Conservation (phyloP, 2,329 filamentous ascomycete species). For the Diaporthe humulicola region DNA sequence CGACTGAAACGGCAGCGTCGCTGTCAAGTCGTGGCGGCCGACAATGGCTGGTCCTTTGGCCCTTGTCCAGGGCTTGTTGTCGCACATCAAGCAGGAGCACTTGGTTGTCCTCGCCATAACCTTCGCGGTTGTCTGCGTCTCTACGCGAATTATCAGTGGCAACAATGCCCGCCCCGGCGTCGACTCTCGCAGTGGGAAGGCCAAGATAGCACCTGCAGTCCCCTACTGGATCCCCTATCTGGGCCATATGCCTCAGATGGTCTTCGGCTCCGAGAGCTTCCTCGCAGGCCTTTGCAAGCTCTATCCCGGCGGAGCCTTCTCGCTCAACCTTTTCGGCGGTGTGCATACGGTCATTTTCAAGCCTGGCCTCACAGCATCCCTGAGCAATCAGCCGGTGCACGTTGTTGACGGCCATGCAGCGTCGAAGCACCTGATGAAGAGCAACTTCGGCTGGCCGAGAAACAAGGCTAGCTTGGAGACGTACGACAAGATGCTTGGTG, state of each 20-base stretch:
- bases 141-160: slow-evolving; percentile 35
- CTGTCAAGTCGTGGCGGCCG: not conserved
- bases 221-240: slow-evolving; percentile 54
- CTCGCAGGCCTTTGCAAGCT: slow-evolving; percentile 48
- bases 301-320: slow-evolving; percentile 53
- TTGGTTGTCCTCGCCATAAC: slow-evolving; percentile 27
- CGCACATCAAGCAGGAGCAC: slow-evolving; percentile 24
- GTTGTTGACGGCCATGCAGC: slow-evolving; percentile 46
- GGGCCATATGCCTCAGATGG: slow-evolving; percentile 52
- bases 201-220: slow-evolving; percentile 29
- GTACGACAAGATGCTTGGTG: slow-evolving; percentile 47
- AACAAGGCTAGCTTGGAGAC: slow-evolving; percentile 44
- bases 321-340: slow-evolving; percentile 50
- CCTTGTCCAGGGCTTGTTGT: slow-evolving; percentile 13
- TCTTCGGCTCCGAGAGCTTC: slow-evolving; percentile 47
- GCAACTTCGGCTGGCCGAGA: slow-evolving; percentile 50
- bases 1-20: not conserved
- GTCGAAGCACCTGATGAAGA: slow-evolving; percentile 46
- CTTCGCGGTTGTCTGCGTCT: slow-evolving; percentile 35
- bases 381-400: slow-evolving; percentile 49
- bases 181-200: not conserved
- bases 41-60: slow-evolving; percentile 17
- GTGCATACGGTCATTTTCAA: slow-evolving; percentile 52
- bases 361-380: slow-evolving; percentile 46
- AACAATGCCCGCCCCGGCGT: not conserved